These are phyloP conservation scores for Boletus semigastroideus DNA, from an alignment of 1,284 basidiomycete species.

Conservation along the genomic window DNA sequence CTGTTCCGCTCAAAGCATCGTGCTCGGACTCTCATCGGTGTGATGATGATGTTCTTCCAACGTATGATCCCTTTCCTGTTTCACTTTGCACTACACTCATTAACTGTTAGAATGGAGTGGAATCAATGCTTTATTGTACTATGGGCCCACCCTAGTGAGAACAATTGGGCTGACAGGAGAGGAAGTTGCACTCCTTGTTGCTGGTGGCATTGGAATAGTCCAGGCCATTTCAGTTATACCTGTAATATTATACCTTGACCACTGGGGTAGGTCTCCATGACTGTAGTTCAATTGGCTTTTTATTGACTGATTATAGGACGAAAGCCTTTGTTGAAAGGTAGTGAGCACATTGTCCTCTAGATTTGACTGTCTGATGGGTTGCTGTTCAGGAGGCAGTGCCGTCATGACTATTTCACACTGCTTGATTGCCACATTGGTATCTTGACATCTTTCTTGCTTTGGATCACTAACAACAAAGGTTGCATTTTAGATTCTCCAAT, in stretches of 20 bases:
- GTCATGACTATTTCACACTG: slow-evolving; percentile 76
- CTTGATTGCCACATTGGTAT: slow-evolving; percentile 64
- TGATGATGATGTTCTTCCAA: slow-evolving; percentile 78
- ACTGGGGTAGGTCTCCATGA: slow-evolving; percentile 51
- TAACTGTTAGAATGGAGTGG: slow-evolving; percentile 69
- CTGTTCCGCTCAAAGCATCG: slow-evolving; percentile 55
- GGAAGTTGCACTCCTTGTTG: slow-evolving; percentile 59
- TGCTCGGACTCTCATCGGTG: slow-evolving; percentile 62
- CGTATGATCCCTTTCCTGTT: slow-evolving; percentile 44
- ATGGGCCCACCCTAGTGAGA: slow-evolving; percentile 70
- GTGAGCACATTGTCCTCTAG: slow-evolving; percentile 1
- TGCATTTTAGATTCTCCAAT: slow-evolving; percentile 45
- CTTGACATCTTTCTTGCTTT: background rate
- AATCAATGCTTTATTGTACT: slow-evolving; percentile 80
- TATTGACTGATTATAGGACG: slow-evolving; percentile 44
- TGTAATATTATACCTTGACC: slow-evolving; percentile 69
- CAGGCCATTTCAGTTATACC: slow-evolving; percentile 77
- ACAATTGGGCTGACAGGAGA: slow-evolving; percentile 58
- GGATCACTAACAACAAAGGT: background rate
- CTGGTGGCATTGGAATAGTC: slow-evolving; percentile 78
- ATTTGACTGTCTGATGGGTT: background rate
- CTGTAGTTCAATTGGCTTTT: background rate
- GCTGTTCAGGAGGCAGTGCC: slow-evolving; percentile 55
- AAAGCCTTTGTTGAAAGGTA: slow-evolving; percentile 60
- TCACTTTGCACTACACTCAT: slow-evolving; percentile 1